Evolutionary conservation across 768 basidiomycete genomes (phyloP).

Genomic region (Lactarius trivialis): DNA sequence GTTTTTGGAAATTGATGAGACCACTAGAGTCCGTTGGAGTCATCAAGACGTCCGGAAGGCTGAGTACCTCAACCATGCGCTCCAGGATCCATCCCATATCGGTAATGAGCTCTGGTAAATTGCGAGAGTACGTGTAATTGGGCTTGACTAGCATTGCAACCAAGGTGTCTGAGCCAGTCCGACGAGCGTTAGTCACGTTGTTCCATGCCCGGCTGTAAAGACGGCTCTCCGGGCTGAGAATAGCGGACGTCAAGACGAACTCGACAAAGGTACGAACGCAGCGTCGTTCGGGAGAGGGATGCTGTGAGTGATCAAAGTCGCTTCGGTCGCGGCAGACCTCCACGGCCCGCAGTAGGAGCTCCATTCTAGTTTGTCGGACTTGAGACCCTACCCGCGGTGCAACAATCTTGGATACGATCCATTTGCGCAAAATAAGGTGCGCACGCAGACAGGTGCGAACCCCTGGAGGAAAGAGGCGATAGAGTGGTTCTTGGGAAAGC

Average conservation of each 20-base stretch:
- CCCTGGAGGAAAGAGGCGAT: conserved; percentile 68
- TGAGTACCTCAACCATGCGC: conserved; percentile 71
- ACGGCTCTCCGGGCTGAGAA: conserved; percentile 75
- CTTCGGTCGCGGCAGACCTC: conserved; percentile 67
- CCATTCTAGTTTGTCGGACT: conserved; percentile 64
- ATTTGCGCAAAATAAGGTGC: conserved; percentile 70
- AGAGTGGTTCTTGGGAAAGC: conserved; percentile 59
- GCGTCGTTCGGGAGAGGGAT: conserved; percentile 46
- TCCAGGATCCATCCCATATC: conserved; percentile 84
- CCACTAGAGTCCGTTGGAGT: conserved; percentile 46
- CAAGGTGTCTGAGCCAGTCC: conserved; percentile 56
- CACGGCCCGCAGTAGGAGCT: conserved; percentile 60
- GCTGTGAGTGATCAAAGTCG: conserved; percentile 33
- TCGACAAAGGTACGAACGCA: conserved; percentile 78
- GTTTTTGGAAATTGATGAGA: conserved; percentile 77
- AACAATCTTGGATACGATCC: conserved; percentile 66
- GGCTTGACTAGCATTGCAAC: conserved; percentile 49
- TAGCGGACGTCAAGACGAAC: conserved; percentile 64
- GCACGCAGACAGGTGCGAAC: conserved; percentile 73
- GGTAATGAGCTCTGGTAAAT: conserved; percentile 48
- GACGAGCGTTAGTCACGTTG: conserved; percentile 56
- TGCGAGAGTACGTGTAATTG: conserved; percentile 34
- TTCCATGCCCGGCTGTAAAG: conserved; percentile 75
- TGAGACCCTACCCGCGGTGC: conserved; percentile 57
- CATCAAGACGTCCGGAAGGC: conserved; percentile 62